Percentiles rank a stretch among this genome's conserved stretches.
Evolutionary conservation across 108 stramenopile genomes (phyloP).

Genomic region (Epithemia pelagica): DNA sequence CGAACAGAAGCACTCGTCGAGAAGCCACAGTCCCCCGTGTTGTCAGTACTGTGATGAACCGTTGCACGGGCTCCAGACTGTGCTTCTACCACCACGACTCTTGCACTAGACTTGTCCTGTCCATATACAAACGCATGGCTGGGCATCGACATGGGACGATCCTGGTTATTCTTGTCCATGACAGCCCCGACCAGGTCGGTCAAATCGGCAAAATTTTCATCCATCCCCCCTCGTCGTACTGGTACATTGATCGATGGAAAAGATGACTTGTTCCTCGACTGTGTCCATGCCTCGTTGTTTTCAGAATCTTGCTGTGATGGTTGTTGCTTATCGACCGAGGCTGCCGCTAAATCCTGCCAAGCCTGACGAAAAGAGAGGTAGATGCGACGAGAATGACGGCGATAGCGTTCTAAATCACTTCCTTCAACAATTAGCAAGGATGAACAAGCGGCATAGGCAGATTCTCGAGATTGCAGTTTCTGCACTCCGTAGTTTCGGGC

Average conservation of each 20-base stretch:
- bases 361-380: slow-evolving; percentile 43
- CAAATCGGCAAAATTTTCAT: slow-evolving; percentile 57
- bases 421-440: slow-evolving; percentile 48
- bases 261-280: slow-evolving; percentile 1
- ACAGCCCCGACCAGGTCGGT: slow-evolving; percentile 17
- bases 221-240: slow-evolving; percentile 32
- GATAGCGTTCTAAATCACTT: slow-evolving; percentile 40
- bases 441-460: slow-evolving; percentile 38
- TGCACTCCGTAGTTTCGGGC: slow-evolving; percentile 42
- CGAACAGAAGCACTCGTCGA: background rate
- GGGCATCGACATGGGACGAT: background rate
- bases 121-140: slow-evolving; percentile 35
- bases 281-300: background rate
- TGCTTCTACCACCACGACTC: slow-evolving; percentile 31
- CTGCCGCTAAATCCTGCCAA: slow-evolving; percentile 9
- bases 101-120: slow-evolving; percentile 14
- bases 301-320: background rate
- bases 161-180: background rate
- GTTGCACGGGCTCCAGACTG: slow-evolving; percentile 32
- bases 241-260: background rate
- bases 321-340: background rate
- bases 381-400: slow-evolving; percentile 27
- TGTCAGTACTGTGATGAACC: background rate
- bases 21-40: too few relatives aligned
- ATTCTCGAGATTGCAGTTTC: slow-evolving; percentile 31